Conservation (phyloP, 148 eudicot species). For the Diospyros lotus region DNA sequence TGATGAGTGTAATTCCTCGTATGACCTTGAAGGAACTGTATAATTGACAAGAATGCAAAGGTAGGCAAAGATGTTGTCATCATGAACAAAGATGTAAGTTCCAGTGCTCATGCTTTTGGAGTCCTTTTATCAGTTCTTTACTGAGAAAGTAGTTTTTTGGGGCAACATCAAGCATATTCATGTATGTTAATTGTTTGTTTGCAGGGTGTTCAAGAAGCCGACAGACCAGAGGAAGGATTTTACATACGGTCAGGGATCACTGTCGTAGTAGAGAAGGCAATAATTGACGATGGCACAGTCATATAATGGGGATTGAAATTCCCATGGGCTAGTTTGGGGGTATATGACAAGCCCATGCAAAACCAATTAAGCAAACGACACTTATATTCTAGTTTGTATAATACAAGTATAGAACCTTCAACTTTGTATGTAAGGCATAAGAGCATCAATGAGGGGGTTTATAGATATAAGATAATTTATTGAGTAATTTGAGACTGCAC, state of each 20-base stretch:
- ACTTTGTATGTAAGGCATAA: not conserved
- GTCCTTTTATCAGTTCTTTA: no score
- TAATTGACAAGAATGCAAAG: slow-evolving; percentile 92
- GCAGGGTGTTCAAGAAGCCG: slow-evolving; percentile 86
- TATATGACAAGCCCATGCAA: not conserved
- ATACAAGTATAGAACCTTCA: not conserved
- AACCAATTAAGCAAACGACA: not conserved
- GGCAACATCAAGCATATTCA: no score
- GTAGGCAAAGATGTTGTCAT: slow-evolving; percentile 84
- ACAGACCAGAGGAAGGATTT: slow-evolving; percentile 79
- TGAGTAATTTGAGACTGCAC: slow-evolving; percentile 5
- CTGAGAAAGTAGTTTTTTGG: not conserved
- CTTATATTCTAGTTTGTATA: not conserved
- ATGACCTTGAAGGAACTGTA: slow-evolving; percentile 52
- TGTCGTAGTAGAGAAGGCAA: slow-evolving; percentile 79
- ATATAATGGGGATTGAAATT: slow-evolving; percentile 34
- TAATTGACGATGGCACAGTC: slow-evolving; percentile 65
- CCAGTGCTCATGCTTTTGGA: not conserved
- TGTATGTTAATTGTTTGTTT: not conserved
- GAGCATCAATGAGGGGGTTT: not conserved
- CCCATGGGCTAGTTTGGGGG: not conserved
- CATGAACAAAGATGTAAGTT: slow-evolving; percentile 84
- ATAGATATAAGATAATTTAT: not conserved
- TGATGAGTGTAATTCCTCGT: not conserved
- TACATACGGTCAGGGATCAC: slow-evolving; percentile 91